phyloP scores from a whole-genome alignment of 305 asterid genomes.

The Fraxinus platypoda region DNA sequence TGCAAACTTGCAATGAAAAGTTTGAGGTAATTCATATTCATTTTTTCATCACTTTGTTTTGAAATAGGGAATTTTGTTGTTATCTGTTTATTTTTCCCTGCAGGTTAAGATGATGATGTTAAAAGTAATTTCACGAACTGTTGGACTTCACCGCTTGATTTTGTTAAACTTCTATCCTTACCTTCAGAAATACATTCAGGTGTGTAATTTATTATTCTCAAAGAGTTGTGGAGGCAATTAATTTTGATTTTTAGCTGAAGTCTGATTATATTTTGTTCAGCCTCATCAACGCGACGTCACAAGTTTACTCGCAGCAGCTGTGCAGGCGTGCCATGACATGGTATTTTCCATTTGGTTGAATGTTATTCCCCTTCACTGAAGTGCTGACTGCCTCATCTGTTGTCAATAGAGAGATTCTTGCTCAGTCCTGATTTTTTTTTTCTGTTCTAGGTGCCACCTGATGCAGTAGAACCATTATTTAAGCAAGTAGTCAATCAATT shows the following conservation, averaged over 20 bases:
- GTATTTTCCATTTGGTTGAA: conserved; percentile 36
- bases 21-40: conserved; percentile 64
- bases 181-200: conserved; percentile 88
- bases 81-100: conserved; percentile 15
- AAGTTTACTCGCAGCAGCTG: conserved; percentile 87
- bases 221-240: conserved; percentile 20
- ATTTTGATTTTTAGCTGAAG: conserved; percentile 20
- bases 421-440: not conserved
- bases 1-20: conserved; percentile 62
- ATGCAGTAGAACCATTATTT: conserved; percentile 89
- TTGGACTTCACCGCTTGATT: conserved; percentile 83
- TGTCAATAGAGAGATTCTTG: conserved; percentile 14
- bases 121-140: conserved; percentile 77
- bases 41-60: conserved; percentile 5
- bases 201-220: conserved; percentile 23
- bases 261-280: conserved; percentile 41
- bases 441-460: conserved; percentile 83
- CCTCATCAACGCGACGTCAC: conserved; percentile 87
- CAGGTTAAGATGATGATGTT: conserved; percentile 89
- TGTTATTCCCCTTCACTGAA: conserved; percentile 1
- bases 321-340: conserved; percentile 99
- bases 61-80: not conserved
- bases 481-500: conserved; percentile 93
- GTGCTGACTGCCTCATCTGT: conserved; percentile 14
- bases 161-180: conserved; percentile 68